Evolutionary conservation across 2,329 filamentous ascomycete genomes (phyloP), one percentile per base, ranked within the genome.

Genomic region (Claviceps sorghi): DNA sequence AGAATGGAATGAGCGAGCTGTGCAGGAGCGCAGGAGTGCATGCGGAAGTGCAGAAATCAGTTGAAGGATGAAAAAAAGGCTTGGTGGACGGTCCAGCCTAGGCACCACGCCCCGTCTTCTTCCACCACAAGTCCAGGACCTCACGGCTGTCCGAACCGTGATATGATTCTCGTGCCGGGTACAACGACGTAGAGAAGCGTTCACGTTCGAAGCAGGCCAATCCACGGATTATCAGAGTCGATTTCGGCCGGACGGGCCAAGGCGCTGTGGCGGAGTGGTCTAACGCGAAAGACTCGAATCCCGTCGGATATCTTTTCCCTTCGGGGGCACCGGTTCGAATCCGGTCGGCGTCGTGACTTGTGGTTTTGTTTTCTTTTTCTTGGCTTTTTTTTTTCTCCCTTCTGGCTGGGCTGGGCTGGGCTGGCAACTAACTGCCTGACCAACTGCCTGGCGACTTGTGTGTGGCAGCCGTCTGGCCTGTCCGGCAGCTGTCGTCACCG

Each of bases 311-410:
- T 63, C 61, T 61, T 60, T 60, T 63, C 60, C 59, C 61, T 52
- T 63, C 57, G 61, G 62, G 60, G 60, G 62, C 62, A 59, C 61
- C 61, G 61, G 62, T 64, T 64, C 62, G 61, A 64, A 64, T 64
- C 62, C 61, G 61, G 62, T 61, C 62, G 58, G 55, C 57, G 62
- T 64, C 62, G 58, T 54, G 40, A 41, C n/a, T 21, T 54, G 55
- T 58, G 54, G 54, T 22, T 40, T 22, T 29, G 9, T 15, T 26
- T 22, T 41, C 47, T 41, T 1, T 9, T 29, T 32, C 32, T 32
- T 30, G 30, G 22, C 17, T 45, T n/a, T 15, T 44, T 50, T 22
- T 17, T 34, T 30, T 8, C 17, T 38, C 15, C 21, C 15, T 15
- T 44, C 26, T 44, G 4, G n/a, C 10, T 26, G 11, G 4, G n/a